Conservation (phyloP, 148 eudicot genomes). For the Camellia sinensis region DNA sequence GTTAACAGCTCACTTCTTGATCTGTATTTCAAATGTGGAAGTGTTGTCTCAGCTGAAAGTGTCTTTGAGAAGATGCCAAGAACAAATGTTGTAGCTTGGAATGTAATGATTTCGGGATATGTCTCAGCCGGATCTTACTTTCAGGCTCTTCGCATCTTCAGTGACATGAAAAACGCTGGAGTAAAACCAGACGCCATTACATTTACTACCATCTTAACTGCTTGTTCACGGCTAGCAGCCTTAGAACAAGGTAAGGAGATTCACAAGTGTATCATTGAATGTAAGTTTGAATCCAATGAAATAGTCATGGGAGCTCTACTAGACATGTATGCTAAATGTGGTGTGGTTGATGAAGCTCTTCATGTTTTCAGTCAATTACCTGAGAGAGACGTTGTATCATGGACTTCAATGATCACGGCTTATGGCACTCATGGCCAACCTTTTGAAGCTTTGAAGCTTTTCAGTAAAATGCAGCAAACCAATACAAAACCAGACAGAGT, state of each 20-base stretch:
- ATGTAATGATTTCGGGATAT: slow-evolving; percentile 7
- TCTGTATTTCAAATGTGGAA: slow-evolving; percentile 11
- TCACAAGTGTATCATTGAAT: slow-evolving; percentile 13
- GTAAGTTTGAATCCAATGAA: slow-evolving; percentile 11
- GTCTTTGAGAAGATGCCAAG: slow-evolving; percentile 4
- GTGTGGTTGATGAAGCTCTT: slow-evolving; percentile 34
- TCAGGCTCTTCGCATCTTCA: background rate
- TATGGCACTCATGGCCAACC: slow-evolving; percentile 39
- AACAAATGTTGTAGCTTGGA: slow-evolving; percentile 5
- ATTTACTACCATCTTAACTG: background rate
- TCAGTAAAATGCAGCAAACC: slow-evolving; percentile 24
- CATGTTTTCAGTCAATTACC: slow-evolving; percentile 27
- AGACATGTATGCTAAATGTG: slow-evolving; percentile 39
- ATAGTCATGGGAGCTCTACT: slow-evolving; percentile 33
- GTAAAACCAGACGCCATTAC: background rate
- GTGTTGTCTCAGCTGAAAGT: background rate
- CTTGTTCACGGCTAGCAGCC: slow-evolving; percentile 4
- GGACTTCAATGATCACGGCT: slow-evolving; percentile 43
- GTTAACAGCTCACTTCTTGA: background rate
- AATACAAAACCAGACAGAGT: slow-evolving; percentile 29
- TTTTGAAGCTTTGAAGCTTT: slow-evolving; percentile 29
- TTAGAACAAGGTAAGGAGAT: slow-evolving; percentile 7
- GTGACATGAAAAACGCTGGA: background rate
- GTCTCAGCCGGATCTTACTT: slow-evolving; percentile 2
- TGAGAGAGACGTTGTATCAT: slow-evolving; percentile 29